These are phyloP conservation scores for Saccharomycopsis selenospora DNA, from an alignment of 805 yeast species.

Conservation along the genomic window DNA sequence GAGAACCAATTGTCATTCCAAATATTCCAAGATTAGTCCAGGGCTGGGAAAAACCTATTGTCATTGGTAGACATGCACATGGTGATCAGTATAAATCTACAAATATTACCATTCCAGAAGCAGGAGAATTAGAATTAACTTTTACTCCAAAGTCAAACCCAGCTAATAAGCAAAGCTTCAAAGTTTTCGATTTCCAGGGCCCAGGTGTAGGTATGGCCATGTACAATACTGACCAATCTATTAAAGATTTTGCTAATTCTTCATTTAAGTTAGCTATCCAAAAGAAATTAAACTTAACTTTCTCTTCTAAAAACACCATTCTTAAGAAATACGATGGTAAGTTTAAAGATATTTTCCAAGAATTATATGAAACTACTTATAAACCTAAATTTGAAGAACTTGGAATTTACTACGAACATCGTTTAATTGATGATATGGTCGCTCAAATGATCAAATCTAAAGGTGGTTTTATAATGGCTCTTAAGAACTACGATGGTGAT, in stretches of 20 bases:
- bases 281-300: constrained; percentile 70
- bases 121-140: constrained; percentile 72
- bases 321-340: constrained; percentile 91
- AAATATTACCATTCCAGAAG: constrained; percentile 68
- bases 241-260: constrained; percentile 84
- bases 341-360: constrained; percentile 90
- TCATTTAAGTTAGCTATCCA: constrained; percentile 83
- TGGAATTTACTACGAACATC: constrained; percentile 96
- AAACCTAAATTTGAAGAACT: constrained; percentile 60
- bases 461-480: constrained; percentile 92
- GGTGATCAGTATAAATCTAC: constrained; percentile 97
- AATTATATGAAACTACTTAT: constrained; percentile 63
- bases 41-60: constrained; percentile 91
- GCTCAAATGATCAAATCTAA: constrained; percentile 96
- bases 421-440: constrained; percentile 96
- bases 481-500: constrained; percentile 98
- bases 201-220: constrained; percentile 79
- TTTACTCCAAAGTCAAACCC: constrained; percentile 64
- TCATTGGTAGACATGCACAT: constrained; percentile 95
- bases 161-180: constrained; percentile 43
- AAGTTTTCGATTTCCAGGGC: constrained; percentile 61
- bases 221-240: constrained; percentile 94
- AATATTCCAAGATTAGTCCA: constrained; percentile 82
- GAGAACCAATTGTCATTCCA: constrained; percentile 92
- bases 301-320: constrained; percentile 92